These are phyloP conservation scores for Cyclotella kingstonii DNA, from an alignment of 108 stramenopile genomes.

Conservation along the genomic window DNA sequence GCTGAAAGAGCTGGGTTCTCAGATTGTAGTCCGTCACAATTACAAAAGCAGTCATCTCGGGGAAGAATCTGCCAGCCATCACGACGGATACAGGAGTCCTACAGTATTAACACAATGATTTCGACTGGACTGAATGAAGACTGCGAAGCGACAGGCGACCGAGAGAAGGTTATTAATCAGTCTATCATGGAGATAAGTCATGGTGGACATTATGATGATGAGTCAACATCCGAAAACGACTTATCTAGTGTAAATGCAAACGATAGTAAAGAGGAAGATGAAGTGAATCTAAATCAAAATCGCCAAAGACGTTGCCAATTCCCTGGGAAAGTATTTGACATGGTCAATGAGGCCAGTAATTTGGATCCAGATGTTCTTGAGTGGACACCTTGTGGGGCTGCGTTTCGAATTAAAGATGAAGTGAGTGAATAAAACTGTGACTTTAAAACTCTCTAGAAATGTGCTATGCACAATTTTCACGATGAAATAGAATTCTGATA, in stretches of 20 bases:
- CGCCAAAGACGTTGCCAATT: constrained; percentile 1
- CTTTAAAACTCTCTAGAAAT: too few species aligned
- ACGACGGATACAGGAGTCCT: constrained; percentile 14
- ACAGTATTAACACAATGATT: background rate
- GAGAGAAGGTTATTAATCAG: too few species aligned
- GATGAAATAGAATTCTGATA: background rate
- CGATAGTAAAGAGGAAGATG: background rate
- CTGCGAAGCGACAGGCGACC: too few species aligned
- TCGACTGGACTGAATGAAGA: background rate
- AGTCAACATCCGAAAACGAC: background rate
- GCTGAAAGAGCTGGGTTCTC: background rate
- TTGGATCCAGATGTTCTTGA: constrained; percentile 5
- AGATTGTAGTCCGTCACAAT: background rate
- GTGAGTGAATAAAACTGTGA: constrained; percentile 7
- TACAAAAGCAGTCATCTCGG: constrained; percentile 2
- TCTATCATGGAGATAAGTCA: too few species aligned
- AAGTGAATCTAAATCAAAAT: background rate
- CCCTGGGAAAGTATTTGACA: constrained; percentile 11
- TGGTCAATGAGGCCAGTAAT: constrained; percentile 8
- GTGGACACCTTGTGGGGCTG: constrained; percentile 19
- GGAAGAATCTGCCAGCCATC: constrained; percentile 12
- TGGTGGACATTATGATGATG: background rate
- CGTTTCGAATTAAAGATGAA: constrained; percentile 16
- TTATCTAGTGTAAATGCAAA: background rate
- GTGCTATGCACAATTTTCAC: background rate